A percentile compares a stretch with the other conserved stretches of the same genome.
Evolutionary conservation across 2,329 filamentous ascomycete genomes (phyloP).

Genomic region (Colletotrichum lentis): DNA sequence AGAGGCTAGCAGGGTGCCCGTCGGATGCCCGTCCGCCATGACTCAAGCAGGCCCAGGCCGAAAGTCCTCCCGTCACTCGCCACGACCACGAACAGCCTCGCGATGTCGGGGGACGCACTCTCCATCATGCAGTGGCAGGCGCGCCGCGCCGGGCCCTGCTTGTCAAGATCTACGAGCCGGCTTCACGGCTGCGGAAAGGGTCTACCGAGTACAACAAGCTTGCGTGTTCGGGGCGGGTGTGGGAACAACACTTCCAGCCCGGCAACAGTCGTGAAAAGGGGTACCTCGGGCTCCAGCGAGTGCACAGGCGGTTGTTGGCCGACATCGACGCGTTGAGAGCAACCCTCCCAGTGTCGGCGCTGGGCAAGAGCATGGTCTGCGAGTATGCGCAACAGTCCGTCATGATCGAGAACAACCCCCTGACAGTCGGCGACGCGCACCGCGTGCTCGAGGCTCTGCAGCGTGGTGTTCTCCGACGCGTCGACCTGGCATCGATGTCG

Average conservation of each 20-base stretch:
- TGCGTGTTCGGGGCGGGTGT: conserved; percentile 39
- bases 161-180: conserved; percentile 26
- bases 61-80: neutral
- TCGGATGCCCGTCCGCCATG: neutral
- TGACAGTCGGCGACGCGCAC: conserved; percentile 27
- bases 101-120: neutral
- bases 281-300: conserved; percentile 15
- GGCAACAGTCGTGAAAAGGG: conserved; percentile 21
- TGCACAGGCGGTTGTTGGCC: conserved; percentile 3
- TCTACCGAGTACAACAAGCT: conserved; percentile 38
- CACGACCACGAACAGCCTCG: neutral
- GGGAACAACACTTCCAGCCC: conserved; percentile 41
- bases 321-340: conserved; percentile 31
- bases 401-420: conserved; percentile 40
- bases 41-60: neutral
- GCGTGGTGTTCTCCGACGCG: neutral
- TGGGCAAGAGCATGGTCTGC: conserved; percentile 31
- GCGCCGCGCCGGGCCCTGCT: conserved; percentile 23
- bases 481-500: conserved; percentile 14
- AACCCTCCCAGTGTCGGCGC: conserved; percentile 6
- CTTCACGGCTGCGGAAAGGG: conserved; percentile 15
- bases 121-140: conserved; percentile 8
- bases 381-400: conserved; percentile 41
- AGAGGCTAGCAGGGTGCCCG: neutral
- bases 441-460: conserved; percentile 34